Percentiles rank a stretch among this genome's conserved stretches.
These are phyloP conservation scores for Blastocystis sp. DNA, from an alignment of 352 stramenopile species.

Conservation along the genomic window DNA sequence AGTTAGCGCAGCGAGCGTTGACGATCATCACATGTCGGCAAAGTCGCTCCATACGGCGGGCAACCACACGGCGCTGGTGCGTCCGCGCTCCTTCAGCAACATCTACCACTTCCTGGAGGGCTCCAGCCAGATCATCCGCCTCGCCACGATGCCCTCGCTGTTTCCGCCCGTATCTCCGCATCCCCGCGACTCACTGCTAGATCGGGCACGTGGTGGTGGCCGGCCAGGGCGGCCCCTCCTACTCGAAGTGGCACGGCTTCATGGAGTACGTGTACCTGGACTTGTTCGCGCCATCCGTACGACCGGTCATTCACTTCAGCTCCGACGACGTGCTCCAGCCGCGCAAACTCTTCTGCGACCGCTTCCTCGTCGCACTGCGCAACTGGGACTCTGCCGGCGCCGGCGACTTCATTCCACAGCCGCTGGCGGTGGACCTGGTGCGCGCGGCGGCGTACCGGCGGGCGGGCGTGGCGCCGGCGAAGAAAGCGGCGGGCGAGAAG, in stretches of 20 bases:
- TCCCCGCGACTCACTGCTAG: background rate
- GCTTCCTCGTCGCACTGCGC: conserved; percentile 6
- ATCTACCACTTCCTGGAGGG: conserved; percentile 66
- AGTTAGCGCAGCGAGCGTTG: background rate
- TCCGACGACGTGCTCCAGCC: background rate
- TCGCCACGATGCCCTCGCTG: conserved; percentile 1
- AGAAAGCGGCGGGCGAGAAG: background rate
- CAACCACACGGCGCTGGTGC: conserved; percentile 35
- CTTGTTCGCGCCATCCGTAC: conserved; percentile 9
- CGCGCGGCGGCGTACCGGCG: conserved; percentile 26
- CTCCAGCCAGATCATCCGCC: conserved; percentile 35
- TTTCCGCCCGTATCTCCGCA: background rate
- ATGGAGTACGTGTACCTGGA: conserved; percentile 65
- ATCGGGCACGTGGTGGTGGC: conserved; percentile 23
- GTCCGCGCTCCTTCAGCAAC: conserved; percentile 34
- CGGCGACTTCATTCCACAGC: conserved; percentile 52
- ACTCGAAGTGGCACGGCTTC: conserved; percentile 30
- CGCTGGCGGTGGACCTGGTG: conserved; percentile 41
- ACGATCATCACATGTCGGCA: background rate
- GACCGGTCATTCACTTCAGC: conserved; percentile 21
- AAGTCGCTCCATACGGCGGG: background rate
- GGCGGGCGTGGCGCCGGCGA: conserved; percentile 5
- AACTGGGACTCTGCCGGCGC: conserved; percentile 42
- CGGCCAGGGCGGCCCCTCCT: background rate
- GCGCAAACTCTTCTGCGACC: conserved; percentile 5